A percentile compares a stretch with the other conserved stretches of the same genome.
Conservation (phyloP, 768 basidiomycete species). For the Leccinum boreale region DNA sequence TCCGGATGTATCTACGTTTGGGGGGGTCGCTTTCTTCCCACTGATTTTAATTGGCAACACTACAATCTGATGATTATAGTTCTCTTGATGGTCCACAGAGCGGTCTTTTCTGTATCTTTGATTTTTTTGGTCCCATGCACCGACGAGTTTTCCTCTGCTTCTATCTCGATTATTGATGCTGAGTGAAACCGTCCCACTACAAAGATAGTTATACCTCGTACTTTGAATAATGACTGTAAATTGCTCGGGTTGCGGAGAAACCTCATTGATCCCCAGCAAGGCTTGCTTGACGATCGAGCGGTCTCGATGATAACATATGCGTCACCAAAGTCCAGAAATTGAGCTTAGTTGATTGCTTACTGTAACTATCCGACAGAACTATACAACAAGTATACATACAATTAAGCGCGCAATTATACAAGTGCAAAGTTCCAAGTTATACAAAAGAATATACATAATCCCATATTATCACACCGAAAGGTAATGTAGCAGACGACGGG, state of each 20-base stretch:
- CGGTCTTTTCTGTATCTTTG: neutral
- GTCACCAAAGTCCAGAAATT: neutral
- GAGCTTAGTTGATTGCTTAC: neutral
- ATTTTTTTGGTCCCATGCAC: neutral
- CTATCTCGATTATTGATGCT: neutral
- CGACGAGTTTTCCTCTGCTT: neutral
- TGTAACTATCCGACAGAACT: neutral
- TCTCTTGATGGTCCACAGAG: neutral
- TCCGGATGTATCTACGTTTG: neutral
- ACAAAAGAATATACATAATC: constrained; percentile 32
- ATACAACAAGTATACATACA: constrained; percentile 19
- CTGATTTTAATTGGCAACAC: neutral
- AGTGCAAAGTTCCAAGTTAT: constrained; percentile 17
- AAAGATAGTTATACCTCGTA: neutral
- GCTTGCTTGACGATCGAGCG: neutral
- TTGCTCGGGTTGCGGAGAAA: neutral
- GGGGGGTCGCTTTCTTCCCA: neutral
- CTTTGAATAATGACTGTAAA: neutral
- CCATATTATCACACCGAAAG: constrained; percentile 25
- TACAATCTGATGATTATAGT: neutral
- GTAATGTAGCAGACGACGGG: constrained; percentile 10
- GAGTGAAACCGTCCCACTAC: neutral
- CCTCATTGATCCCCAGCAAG: neutral
- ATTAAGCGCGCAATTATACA: constrained; percentile 22
- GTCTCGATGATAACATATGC: neutral